Evolutionary conservation across 768 basidiomycete genomes (phyloP), one percentile per base, ranked within the genome.

Genomic region (Sistotremastrum suecicum): DNA sequence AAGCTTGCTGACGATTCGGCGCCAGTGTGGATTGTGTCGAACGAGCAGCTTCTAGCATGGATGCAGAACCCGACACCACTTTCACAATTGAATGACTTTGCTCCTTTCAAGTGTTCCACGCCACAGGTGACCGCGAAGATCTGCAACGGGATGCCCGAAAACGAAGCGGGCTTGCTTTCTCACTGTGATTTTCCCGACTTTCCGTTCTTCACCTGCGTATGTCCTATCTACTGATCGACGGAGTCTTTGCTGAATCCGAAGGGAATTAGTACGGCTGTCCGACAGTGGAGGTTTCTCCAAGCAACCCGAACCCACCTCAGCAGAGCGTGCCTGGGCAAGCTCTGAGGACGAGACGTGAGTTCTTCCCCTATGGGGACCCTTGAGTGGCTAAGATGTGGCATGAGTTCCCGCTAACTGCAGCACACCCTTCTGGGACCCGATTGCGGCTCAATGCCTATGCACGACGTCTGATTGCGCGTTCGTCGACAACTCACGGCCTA

Each of bases 391-490:
- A 44, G 39, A 38, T 34, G 37, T 20, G 12, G n/a, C 38, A 29
- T 7, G 48, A 81, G 80, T 84, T 3, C 74, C 82, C 28, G 47
- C 68, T 20, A 81, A 82, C 62, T 85, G 83, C 60, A 78, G 79
- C 3, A 85, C 82, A 7, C 69, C 79, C 3, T 87, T 82, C 69
- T 86, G 82, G 81, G 83, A 87, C 58, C 85, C 85, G 2, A 69
- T 85, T 43, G 65, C 51, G 30, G 78, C 75, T 53, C 61, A 66
- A 35, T 87, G 85, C 52, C 61, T 78, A 43, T 87, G 83, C 61
- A 69, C 61, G 0, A 68, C 71, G 2, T 51, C 48, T 43, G 63
- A 61, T 2, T 87, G 86, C 58, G 63, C 68, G 1, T 87, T 86
- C 60, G 58, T 60, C 3, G 84, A 88, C 54, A 59, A 68, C 38